Evolutionary conservation across 2,329 filamentous ascomycete species (phyloP), one percentile per base, ranked within the genome.

Genomic region (Clonostachys rosea): DNA sequence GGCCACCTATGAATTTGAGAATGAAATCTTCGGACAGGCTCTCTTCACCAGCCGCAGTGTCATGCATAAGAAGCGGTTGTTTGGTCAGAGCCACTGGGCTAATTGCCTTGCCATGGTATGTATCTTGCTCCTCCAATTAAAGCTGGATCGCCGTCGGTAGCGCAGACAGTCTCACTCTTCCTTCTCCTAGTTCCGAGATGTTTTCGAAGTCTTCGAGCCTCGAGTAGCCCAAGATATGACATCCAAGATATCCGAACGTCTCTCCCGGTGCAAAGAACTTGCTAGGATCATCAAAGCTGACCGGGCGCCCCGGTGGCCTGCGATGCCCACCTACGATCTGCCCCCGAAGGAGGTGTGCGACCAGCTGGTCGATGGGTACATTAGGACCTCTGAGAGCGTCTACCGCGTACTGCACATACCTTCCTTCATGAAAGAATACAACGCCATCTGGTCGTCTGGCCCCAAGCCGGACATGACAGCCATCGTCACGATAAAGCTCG

Each of bases 401-500:
- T 71, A 75, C 50, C 71, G 77, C 4, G 61, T 81, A 2, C 53
- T 81, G 0, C 77, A 81, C 48, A 57, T 79, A 1, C 76, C 75
- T 0, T 70, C 66, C 2, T 81, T 81, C 41, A 62, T 48, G 24
- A 63, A 56, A 7, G 68, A 73, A 3, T 81, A 79, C 17, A 74
- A 79, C 20, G 65, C 68, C 0, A 52, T 79, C 1, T 84, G 79
- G 79, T 36, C 39, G 1, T 52, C 59, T 2, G 33, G 20, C 44
- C 17, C 24, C 10, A 48, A 60, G 2, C 56, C 64, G 0, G 67
- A 73, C 39, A 61, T 59, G 2, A 62, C 59, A 0, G 84, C 84
- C 43, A 49, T 82, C 2, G 68, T 82, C 13, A 79, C 79, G 42
- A 51, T 84, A 4, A 81, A 83, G 52, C 62, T 85, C 0, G 70